A percentile compares a stretch with the other conserved stretches of the same genome.
Evolutionary conservation across 1,284 basidiomycete genomes (phyloP).

Genomic region (Porphyrellus sp.): DNA sequence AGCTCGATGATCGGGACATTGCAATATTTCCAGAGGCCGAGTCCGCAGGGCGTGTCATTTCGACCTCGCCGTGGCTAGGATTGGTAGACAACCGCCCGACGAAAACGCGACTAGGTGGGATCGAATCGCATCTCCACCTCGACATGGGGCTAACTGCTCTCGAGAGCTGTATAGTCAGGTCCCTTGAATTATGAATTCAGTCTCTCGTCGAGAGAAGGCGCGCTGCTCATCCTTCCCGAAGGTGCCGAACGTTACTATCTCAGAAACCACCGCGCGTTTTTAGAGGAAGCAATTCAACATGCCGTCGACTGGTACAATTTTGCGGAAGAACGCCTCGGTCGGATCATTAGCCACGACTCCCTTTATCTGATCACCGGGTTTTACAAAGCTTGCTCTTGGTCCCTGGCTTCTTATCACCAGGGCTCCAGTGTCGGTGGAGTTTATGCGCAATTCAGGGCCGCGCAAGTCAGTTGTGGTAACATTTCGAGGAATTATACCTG

Average conservation of each 20-base stretch:
- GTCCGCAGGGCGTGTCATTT: no score
- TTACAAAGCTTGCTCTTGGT: constrained; percentile 22
- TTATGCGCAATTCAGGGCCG: background rate
- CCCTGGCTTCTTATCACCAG: constrained; percentile 13
- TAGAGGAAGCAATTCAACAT: constrained; percentile 10
- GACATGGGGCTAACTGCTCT: no score
- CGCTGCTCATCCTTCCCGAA: background rate
- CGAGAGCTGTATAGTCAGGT: no score
- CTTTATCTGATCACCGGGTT: constrained; percentile 20
- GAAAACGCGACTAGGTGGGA: background rate
- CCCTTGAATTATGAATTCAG: background rate
- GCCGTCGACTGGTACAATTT: constrained; percentile 1
- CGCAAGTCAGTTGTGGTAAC: background rate
- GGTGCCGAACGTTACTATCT: background rate
- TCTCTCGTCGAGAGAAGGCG: background rate
- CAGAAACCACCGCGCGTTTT: constrained; percentile 4
- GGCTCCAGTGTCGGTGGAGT: background rate
- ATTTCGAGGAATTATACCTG: background rate
- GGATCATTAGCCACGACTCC: background rate
- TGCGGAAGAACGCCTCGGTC: background rate
- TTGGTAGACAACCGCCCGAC: background rate
- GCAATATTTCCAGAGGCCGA: no score
- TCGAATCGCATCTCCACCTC: background rate
- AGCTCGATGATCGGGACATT: background rate
- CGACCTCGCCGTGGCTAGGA: background rate